Evolutionary conservation across 2,329 filamentous ascomycete genomes (phyloP).

Genomic region (Dothideomycetidae sp.): DNA sequence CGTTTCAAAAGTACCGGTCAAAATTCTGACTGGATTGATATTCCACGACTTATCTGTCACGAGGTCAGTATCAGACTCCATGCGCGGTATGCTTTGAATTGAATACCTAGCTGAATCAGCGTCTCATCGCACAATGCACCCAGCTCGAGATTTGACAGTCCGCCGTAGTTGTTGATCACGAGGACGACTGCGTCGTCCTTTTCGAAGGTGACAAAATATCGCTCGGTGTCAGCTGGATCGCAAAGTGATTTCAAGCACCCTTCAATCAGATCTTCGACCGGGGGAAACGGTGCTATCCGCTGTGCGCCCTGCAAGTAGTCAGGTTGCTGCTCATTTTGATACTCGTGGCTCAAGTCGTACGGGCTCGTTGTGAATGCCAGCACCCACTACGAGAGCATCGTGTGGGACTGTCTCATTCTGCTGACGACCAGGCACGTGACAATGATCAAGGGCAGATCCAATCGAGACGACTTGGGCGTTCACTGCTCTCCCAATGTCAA

Average conservation of each 20-base stretch:
- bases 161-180: constrained; percentile 60
- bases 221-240: constrained; percentile 47
- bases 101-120: constrained; percentile 43
- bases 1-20: constrained; percentile 56
- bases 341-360: constrained; percentile 11
- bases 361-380: constrained; percentile 33
- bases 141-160: constrained; percentile 56
- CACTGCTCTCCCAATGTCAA: not conserved
- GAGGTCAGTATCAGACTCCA: too few relatives aligned
- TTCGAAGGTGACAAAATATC: constrained; percentile 50
- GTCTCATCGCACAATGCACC: constrained; percentile 58
- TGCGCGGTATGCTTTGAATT: too few relatives aligned
- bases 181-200: constrained; percentile 49
- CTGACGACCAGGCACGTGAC: not conserved
- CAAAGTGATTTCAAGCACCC: not conserved
- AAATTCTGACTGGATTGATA: constrained; percentile 45
- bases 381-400: constrained; percentile 18
- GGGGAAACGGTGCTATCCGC: not conserved
- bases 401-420: not conserved
- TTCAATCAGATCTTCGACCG: not conserved
- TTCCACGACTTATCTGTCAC: constrained; percentile 34
- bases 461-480: not conserved
- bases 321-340: not conserved
- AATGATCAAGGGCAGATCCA: not conserved
- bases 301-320: not conserved